Conservation (phyloP, 805 yeast genomes). For the Kodamaea sagamina region DNA sequence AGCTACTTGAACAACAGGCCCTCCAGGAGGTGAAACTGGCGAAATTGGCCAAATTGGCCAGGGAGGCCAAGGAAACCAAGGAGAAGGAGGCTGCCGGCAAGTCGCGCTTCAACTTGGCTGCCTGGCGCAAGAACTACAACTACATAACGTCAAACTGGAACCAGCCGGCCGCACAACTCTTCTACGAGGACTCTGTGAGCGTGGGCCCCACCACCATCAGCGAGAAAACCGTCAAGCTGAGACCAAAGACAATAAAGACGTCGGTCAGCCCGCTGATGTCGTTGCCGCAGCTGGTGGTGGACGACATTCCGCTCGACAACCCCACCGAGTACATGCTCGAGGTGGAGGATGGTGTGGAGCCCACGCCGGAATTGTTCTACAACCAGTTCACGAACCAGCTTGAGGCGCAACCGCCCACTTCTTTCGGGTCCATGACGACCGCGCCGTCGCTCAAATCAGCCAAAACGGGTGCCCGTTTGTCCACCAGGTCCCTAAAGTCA, state of each 20-base stretch:
- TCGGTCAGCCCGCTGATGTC: not conserved
- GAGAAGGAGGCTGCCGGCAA: not conserved
- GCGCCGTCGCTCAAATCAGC: not conserved
- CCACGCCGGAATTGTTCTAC: slow-evolving; percentile 31
- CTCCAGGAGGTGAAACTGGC: not conserved
- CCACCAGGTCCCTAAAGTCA: not conserved
- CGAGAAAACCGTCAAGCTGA: not conserved
- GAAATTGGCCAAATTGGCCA: not conserved
- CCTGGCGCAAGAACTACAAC: slow-evolving; percentile 21
- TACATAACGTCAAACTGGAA: slow-evolving; percentile 34
- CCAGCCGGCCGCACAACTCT: slow-evolving; percentile 19
- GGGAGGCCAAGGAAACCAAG: not conserved
- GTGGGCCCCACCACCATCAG: not conserved
- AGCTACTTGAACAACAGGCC: not conserved
- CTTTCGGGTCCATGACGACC: slow-evolving; percentile 11
- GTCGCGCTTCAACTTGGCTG: not conserved
- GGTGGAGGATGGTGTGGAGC: slow-evolving; percentile 25
- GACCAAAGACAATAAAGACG: not conserved
- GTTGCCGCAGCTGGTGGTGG: slow-evolving; percentile 10
- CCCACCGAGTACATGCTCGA: slow-evolving; percentile 33
- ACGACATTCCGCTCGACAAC: slow-evolving; percentile 11
- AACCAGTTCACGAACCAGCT: slow-evolving; percentile 37
- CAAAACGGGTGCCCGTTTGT: no score
- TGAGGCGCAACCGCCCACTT: slow-evolving; percentile 28
- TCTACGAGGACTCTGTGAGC: slow-evolving; percentile 9